Percentiles rank a stretch among this genome's conserved stretches.
Conservation (phyloP, 2,329 filamentous ascomycete genomes). For the Colletotrichum incanum region DNA sequence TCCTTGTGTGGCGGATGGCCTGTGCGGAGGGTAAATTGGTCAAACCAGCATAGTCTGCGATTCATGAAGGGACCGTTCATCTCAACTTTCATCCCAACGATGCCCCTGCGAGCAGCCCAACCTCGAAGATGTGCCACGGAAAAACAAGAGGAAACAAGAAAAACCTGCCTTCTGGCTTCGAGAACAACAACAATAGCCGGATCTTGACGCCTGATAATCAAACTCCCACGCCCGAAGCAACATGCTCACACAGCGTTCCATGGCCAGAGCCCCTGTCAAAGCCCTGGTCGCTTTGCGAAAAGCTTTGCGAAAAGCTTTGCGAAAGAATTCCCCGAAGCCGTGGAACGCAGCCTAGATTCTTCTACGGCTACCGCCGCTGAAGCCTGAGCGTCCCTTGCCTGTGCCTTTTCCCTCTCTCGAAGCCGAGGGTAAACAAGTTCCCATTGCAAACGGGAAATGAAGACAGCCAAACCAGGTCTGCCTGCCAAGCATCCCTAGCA, state of each 20-base stretch:
- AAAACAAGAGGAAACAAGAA: constrained; percentile 1
- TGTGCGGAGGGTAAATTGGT: constrained; percentile 4
- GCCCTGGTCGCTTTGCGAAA: neutral
- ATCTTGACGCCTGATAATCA: constrained; percentile 40
- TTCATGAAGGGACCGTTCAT: constrained; percentile 37
- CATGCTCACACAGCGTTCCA: constrained; percentile 28
- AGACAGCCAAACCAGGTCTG: constrained; percentile 2
- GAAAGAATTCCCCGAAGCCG: constrained; percentile 19
- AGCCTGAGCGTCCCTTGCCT: neutral
- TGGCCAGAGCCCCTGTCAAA: constrained; percentile 35
- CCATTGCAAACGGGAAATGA: constrained; percentile 25
- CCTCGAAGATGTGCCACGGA: neutral
- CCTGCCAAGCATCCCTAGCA: neutral
- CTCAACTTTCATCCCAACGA: constrained; percentile 39
- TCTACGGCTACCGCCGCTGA: neutral
- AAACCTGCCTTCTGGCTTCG: constrained; percentile 5
- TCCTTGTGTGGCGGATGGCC: neutral
- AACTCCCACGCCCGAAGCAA: constrained; percentile 30
- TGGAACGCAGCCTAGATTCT: constrained; percentile 19
- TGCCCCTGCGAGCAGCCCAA: constrained; percentile 40
- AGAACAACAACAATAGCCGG: constrained; percentile 9
- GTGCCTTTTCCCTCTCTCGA: neutral
- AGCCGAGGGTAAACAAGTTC: constrained; percentile 12
- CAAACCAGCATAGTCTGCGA: constrained; percentile 26
- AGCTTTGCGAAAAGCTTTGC: constrained; percentile 5